Base-by-base conservation (phyloP, 805 yeast species). In the Candida nitratophila region DNA sequence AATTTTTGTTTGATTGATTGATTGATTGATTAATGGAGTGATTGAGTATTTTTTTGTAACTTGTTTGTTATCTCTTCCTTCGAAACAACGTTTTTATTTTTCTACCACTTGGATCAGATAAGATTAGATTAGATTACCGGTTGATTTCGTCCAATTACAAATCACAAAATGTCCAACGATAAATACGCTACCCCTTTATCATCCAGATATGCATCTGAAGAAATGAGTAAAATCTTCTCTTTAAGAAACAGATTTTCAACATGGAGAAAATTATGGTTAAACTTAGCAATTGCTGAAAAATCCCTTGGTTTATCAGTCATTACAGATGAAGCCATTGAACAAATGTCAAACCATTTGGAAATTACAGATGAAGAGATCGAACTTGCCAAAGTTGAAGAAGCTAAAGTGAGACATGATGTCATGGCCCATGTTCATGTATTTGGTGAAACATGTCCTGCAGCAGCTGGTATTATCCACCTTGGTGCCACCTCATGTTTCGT, bases 401-500 rank as follows among this genome's bases (percentile, higher is more conserved):
- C 98, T 43, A 89, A 85, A 64, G 98, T 93, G 46, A 86, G 99
- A 73, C 99, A 93, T 67, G 99, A 93, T 63, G 99, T 93, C 56
- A 93, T 93, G 99, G 96, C 98, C 45, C 99, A 93, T 57, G 99
- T 93, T 45, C 99, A 93, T 63, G 86, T 84, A 46, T 93, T 86
- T 64, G 99, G 99, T 53, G 75, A 82, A 56, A 80, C 86, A 15
- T 86, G 95, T 57, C 99, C 99, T 17, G 84, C 83, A 7, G 99
- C 99, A 31, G 91, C 98, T 32, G 98, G 98, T 54, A 91, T 93
- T 66, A 93, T 93, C 59, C 99, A 93, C 65, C 73, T 93, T 59
- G 99, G 99, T 61, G 99, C 99, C 39, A 93, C 99, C 21, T 89
- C 97, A 3, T 93, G 99, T 76, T 93, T 70, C 56, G 99, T 93